phyloP scores from a whole-genome alignment of 1,284 basidiomycete genomes.

The Melampsora americana region DNA sequence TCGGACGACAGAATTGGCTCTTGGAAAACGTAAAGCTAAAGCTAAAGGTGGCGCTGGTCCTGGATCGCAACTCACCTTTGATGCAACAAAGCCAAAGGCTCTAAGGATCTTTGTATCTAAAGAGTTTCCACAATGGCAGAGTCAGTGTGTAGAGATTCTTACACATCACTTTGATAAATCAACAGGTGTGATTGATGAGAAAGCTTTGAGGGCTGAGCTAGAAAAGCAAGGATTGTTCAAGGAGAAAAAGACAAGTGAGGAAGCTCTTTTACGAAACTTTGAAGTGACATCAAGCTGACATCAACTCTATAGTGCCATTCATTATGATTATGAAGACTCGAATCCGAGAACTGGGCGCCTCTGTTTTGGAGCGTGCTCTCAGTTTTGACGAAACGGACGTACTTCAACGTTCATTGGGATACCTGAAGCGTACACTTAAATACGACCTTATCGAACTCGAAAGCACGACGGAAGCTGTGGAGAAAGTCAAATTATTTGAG shows the following conservation, averaged over 20 bases:
- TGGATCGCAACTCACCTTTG: constrained; percentile 59
- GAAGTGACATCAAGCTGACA: neutral
- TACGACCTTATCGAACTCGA: constrained; percentile 70
- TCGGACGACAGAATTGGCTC: constrained; percentile 76
- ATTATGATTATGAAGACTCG: constrained; percentile 40
- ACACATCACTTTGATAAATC: constrained; percentile 66
- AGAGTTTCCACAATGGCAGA: constrained; percentile 90
- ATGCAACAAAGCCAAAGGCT: constrained; percentile 77
- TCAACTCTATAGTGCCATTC: constrained; percentile 29
- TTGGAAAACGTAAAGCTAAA: constrained; percentile 57
- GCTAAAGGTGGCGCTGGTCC: constrained; percentile 19
- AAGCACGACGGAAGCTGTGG: constrained; percentile 65
- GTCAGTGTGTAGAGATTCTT: constrained; percentile 72
- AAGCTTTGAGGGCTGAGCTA: constrained; percentile 69
- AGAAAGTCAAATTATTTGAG: constrained; percentile 48
- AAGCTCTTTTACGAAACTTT: neutral
- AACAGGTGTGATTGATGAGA: constrained; percentile 74
- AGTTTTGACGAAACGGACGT: constrained; percentile 35
- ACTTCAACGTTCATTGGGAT: constrained; percentile 53
- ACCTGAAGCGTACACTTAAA: constrained; percentile 77
- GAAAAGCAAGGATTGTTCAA: constrained; percentile 78
- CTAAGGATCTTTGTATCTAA: constrained; percentile 86
- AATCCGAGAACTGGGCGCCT: constrained; percentile 67
- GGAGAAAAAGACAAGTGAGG: constrained; percentile 74
- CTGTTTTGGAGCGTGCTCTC: constrained; percentile 56